Evolutionary conservation across 2,329 filamentous ascomycete genomes (phyloP), one percentile per base, ranked within the genome.

Genomic region (Hypoxylon sp.): DNA sequence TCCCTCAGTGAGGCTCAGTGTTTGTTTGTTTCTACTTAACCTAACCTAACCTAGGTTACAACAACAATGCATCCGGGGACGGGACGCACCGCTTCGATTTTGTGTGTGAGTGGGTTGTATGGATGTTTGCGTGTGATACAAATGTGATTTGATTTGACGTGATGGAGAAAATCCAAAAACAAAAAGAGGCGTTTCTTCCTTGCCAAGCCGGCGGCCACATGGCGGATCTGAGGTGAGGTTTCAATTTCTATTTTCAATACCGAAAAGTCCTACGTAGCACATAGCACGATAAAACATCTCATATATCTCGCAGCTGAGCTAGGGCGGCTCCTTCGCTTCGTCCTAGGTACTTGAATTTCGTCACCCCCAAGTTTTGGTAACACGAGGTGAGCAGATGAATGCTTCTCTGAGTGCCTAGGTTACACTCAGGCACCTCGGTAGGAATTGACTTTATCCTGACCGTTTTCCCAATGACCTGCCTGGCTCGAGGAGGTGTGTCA

Each of bases 121-220:
- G 39, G n/a, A 24, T 48, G 32, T 28, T 51, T 17, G 24, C 17
- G 48, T 62, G 59, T 43, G 48, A 62, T 56, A 22, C 47, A n/a
- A 46, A 62, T 62, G 22, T 34, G 24, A 54, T 56, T 47, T 56
- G 48, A 44, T 59, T 53, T 54, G 56, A 64, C 56, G 56, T 53
- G 61, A 64, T 53, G 15, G 13, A 34, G 13, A 11, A 34, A 34
- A 34, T n/a, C n/a, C n/a, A 15, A 50, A 26, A 32, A 37, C 15
- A 22, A 50, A 30, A 49, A 53, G 39, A 8, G 22, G 44, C n/a
- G n/a, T n/a, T n/a, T 17, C 6, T 26, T n/a, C 51, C 56, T 51
- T 52, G 41, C 28, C 60, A 52, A 59, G 46, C 19, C 43, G 19
- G 49, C 43, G 19, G 49, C 41, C 61, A 60, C 56, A 64, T 60